phyloP scores from a whole-genome alignment of 495 filamentous ascomycete species.

The Talaromyces stipitatus region DNA sequence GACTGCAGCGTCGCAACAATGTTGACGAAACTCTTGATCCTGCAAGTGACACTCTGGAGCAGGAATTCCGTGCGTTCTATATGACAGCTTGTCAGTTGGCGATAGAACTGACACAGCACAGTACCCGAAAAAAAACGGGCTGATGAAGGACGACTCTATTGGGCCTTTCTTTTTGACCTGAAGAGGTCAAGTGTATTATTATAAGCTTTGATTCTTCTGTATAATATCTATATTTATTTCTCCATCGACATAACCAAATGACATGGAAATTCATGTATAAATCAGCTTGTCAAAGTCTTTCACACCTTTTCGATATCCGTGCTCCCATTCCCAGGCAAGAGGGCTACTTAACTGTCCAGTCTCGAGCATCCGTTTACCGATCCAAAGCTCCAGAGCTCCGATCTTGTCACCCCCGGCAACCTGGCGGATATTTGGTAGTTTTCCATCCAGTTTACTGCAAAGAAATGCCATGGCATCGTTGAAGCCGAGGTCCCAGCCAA shows the following conservation, averaged over 20 bases:
- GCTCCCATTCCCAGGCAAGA: constrained; percentile 46
- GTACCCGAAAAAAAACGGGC: background rate
- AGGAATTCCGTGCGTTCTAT: constrained; percentile 31
- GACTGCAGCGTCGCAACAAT: background rate
- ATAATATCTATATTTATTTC: background rate
- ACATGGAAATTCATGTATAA: constrained; percentile 16
- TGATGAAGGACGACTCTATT: background rate
- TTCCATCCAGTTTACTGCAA: constrained; percentile 15
- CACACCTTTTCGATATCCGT: constrained; percentile 39
- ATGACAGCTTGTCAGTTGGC: constrained; percentile 29
- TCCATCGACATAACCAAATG: background rate
- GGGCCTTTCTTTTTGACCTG: background rate
- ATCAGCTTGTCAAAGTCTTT: constrained; percentile 28
- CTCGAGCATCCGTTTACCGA: constrained; percentile 43
- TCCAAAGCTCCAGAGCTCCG: constrained; percentile 46
- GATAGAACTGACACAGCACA: constrained; percentile 18
- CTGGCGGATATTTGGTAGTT: constrained; percentile 6
- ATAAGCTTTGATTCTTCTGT: background rate
- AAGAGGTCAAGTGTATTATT: background rate
- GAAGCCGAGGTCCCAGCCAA: constrained; percentile 47
- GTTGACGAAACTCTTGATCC: background rate
- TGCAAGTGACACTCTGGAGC: constrained; percentile 7
- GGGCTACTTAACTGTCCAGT: constrained; percentile 25
- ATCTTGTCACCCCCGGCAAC: constrained; percentile 32
- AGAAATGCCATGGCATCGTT: constrained; percentile 43